phyloP scores from a whole-genome alignment of 2,329 filamentous ascomycete genomes.

The Davidsoniella virescens region DNA sequence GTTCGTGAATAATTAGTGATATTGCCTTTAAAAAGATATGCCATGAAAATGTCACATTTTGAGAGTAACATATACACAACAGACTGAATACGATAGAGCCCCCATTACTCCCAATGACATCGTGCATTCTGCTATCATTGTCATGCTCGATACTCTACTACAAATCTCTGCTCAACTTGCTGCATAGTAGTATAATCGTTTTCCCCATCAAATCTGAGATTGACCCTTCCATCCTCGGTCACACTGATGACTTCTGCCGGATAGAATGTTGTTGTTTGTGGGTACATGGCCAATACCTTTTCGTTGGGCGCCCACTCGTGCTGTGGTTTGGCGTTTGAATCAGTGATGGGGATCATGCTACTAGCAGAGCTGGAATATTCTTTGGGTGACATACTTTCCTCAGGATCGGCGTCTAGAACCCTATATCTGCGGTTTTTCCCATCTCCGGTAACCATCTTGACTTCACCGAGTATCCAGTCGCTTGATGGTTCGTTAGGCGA shows the following conservation, averaged over 20 bases:
- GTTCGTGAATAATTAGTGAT: too few species aligned
- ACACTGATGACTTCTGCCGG: slow-evolving; percentile 60
- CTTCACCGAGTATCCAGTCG: slow-evolving; percentile 63
- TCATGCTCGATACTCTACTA: slow-evolving; percentile 48
- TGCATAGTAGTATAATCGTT: slow-evolving; percentile 58
- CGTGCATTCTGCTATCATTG: not conserved
- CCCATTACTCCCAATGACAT: slow-evolving; percentile 4
- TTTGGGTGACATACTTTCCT: slow-evolving; percentile 43
- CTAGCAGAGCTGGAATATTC: slow-evolving; percentile 57
- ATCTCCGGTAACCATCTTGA: slow-evolving; percentile 58
- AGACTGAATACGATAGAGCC: not conserved
- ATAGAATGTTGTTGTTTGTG: slow-evolving; percentile 74
- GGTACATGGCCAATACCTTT: slow-evolving; percentile 62
- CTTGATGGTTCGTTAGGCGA: slow-evolving; percentile 27
- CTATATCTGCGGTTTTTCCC: slow-evolving; percentile 65
- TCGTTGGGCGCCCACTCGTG: slow-evolving; percentile 50
- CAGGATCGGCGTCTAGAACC: slow-evolving; percentile 65
- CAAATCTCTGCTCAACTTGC: slow-evolving; percentile 59
- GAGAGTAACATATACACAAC: too few species aligned
- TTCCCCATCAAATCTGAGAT: slow-evolving; percentile 64
- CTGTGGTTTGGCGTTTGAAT: slow-evolving; percentile 31
- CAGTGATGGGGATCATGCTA: slow-evolving; percentile 63
- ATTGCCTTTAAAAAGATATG: not conserved
- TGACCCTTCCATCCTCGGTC: slow-evolving; percentile 34
- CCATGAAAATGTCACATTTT: too few species aligned